Base-by-base conservation (phyloP, 2,329 filamentous ascomycete species). In the Talaromyces sp. region DNA sequence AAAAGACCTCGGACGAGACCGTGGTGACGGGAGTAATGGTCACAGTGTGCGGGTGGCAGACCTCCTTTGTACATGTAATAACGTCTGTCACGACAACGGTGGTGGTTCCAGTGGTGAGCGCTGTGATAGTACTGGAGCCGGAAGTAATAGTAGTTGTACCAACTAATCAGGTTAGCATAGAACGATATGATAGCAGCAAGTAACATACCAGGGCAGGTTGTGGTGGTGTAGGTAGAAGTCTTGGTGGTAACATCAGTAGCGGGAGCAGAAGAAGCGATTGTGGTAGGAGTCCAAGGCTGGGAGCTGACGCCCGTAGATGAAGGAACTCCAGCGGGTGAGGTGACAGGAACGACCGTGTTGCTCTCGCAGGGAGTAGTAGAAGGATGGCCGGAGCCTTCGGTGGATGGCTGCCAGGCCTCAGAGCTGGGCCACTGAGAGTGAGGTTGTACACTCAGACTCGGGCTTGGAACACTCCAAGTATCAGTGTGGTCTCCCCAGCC, bases 151-250 rank as follows among this genome's bases (percentile, higher is more conserved):
- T 67, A 11, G 58, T 52, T 14, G 62, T 59, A 33, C 62, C 62
- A 33, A 64, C 62, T 59, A 16, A 31, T 31, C 27, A 31, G 27
- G 27, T 31, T 31, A 31, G 27, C 4, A 8, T 31, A 31, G 7
- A 3, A 3, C 14, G 14, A 11, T 6, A n/a, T n/a, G 48, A 33
- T 52, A 52, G 48, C 22, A 31, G 37, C 11, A 8, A n/a, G 22
- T 1, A 31, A 60, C 64, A 35, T 66, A 66, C 64, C 61, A 9
- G 65, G 63, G 41, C 63, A 65, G 27, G 59, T 65, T 14, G 63
- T 65, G 14, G 63, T 65, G 31, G 43, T 62, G 39, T 57, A 57
- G 3, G 62, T 65, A 6, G 60, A 63, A 9, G 60, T 65, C 43
- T 63, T 63, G 50, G 60, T 65, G 8, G 45, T 33, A 10, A 64